Evolutionary conservation across 768 basidiomycete species (phyloP), one percentile per base, ranked within the genome.

Genomic region (Podaxis mareebaensis): DNA sequence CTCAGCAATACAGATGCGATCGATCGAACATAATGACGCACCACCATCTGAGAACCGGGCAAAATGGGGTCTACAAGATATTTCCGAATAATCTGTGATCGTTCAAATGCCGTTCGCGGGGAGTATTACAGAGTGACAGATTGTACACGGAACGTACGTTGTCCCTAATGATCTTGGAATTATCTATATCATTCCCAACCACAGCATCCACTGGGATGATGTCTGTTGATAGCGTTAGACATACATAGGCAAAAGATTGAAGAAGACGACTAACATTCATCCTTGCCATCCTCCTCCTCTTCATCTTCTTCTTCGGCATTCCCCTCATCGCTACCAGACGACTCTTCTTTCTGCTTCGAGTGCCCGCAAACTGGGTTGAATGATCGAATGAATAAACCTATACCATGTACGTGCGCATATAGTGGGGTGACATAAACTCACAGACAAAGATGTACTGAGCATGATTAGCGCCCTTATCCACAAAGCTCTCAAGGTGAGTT

Each of bases 271-370:
- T 42, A 12, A 46, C 56, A 57, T n/a, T 57, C 56, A 28, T 57
- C 56, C 40, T 57, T 57, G 20, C 56, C 56, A 12, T 57, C 56
- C 17, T 57, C 56, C 42, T 57, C 56, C 13, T 22, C 39, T 20
- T 3, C 4, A 55, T 13, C 38, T 26, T 8, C 17, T 13, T 22
- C 54, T 17, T 38, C 17, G 8, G 3, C 22, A 33, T 2, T 33
- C 30, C 8, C 30, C 8, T 33, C 30, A 8, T 33, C 30, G 7
- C 30, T 33, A 33, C 4, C 3, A 17, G 24, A 42, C 8, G 20
- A 3, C 20, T 17, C 26, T 0, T 44, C 40, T 15, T 57, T 44
- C 42, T 57, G 56, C 24, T 42, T 44, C 26, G 56, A 39, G 15
- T 57, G 56, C 13, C 56, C 56, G 24, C 56, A 57, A 28, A 57